A percentile compares a stretch with the other conserved stretches of the same genome.
These are phyloP conservation scores for Kockovaella imperatae DNA, from an alignment of 768 basidiomycete genomes.

Conservation along the genomic window DNA sequence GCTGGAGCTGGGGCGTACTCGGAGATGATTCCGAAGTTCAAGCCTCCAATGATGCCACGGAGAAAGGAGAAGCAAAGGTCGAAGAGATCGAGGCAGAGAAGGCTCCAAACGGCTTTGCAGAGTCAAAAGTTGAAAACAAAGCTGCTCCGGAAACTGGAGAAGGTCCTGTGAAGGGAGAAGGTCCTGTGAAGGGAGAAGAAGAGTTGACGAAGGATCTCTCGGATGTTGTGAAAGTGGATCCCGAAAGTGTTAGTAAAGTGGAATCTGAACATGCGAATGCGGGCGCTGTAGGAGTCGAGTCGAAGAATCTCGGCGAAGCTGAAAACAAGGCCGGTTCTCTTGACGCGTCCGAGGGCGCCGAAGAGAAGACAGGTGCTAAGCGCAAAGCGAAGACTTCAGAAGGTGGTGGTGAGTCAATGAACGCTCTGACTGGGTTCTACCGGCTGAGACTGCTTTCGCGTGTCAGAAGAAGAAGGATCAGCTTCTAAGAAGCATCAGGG, in stretches of 20 bases:
- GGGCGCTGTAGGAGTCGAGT: neutral
- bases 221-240: neutral
- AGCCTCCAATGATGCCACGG: constrained; percentile 4
- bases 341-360: constrained; percentile 13
- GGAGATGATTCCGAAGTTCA: constrained; percentile 15
- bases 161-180: neutral
- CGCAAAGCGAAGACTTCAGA: constrained; percentile 43
- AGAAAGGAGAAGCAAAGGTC: constrained; percentile 39
- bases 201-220: neutral
- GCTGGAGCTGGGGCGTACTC: constrained; percentile 74
- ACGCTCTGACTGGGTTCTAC: neutral
- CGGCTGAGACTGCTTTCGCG: constrained; percentile 10
- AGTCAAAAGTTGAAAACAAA: constrained; percentile 9
- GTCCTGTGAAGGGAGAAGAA: neutral
- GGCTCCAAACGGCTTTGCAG: neutral
- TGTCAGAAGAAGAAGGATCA: neutral
- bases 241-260: neutral
- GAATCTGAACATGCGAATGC: neutral
- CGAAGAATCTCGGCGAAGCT: neutral
- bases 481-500: neutral
- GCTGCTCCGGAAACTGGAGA: neutral
- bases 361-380: constrained; percentile 38
- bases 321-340: constrained; percentile 2
- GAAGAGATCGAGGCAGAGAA: constrained; percentile 4
- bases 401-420: constrained; percentile 34